Evolutionary conservation across 257 asterid species (phyloP).

Genomic region (Anisodus acutangulus): DNA sequence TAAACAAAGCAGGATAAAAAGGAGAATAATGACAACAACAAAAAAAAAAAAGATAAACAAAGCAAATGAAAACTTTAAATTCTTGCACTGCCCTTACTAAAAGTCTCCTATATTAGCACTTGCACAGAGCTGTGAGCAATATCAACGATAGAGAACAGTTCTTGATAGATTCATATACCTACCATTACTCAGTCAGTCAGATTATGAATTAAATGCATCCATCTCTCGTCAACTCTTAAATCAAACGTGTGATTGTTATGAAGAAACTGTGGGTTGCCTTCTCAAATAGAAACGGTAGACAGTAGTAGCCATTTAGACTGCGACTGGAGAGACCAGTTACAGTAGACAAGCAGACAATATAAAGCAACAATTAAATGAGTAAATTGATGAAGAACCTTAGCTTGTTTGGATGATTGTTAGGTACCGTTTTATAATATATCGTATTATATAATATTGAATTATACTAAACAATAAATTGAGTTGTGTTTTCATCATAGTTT

Average conservation of each 20-base stretch:
- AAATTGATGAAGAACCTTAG: too few species aligned
- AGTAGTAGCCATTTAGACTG: background rate
- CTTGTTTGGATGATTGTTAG: too few species aligned
- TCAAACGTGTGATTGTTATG: background rate
- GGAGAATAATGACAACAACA: too few species aligned
- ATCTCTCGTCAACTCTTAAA: background rate
- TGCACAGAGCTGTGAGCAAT: background rate
- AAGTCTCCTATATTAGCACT: too few species aligned
- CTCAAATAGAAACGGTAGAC: background rate
- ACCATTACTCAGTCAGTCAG: background rate
- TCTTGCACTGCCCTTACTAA: too few species aligned
- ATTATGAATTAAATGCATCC: background rate
- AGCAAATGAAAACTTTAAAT: too few species aligned
- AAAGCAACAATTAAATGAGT: background rate
- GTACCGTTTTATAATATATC: too few species aligned
- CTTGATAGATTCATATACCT: background rate
- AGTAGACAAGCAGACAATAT: slow-evolving; percentile 2
- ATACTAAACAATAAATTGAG: too few species aligned
- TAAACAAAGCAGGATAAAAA: too few species aligned
- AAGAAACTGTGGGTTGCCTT: background rate
- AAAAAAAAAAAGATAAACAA: too few species aligned
- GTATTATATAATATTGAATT: too few species aligned
- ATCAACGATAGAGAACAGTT: background rate
- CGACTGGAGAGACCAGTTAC: background rate
- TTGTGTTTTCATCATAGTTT: too few species aligned